These are phyloP conservation scores for Hypocrella siamensis DNA, from an alignment of 2,329 filamentous ascomycete genomes.

Conservation along the genomic window DNA sequence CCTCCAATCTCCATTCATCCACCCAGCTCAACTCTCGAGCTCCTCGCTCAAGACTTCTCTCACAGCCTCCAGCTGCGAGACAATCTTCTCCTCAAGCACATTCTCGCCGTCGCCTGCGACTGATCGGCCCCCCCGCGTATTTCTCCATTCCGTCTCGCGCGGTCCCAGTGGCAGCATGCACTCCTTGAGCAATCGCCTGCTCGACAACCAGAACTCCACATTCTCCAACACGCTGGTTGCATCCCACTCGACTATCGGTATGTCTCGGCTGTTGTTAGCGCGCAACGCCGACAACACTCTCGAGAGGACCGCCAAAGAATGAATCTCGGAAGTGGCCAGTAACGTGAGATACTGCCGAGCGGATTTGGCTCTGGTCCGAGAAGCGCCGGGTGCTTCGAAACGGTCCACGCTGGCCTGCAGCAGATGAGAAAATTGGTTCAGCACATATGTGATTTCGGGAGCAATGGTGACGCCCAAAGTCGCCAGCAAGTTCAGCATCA, in stretches of 20 bases:
- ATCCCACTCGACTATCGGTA: conserved; percentile 65
- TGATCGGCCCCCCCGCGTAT: conserved; percentile 20
- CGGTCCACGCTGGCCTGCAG: conserved; percentile 56
- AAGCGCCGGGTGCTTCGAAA: conserved; percentile 46
- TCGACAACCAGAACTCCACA: conserved; percentile 65
- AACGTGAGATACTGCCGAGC: conserved; percentile 55
- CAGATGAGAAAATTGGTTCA: conserved; percentile 78
- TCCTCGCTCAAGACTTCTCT: conserved; percentile 38
- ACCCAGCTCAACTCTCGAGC: conserved; percentile 21
- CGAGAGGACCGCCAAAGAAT: conserved; percentile 62
- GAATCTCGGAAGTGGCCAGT: conserved; percentile 58
- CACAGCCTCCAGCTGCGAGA: conserved; percentile 50
- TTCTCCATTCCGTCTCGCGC: conserved; percentile 51
- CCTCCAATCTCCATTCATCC: too few species aligned
- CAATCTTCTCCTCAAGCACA: conserved; percentile 59
- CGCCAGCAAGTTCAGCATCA: conserved; percentile 76
- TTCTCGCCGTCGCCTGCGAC: conserved; percentile 34
- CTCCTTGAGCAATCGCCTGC: conserved; percentile 52
- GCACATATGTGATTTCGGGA: conserved; percentile 68
- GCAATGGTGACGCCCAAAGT: conserved; percentile 70
- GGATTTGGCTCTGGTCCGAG: conserved; percentile 31
- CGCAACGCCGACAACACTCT: conserved; percentile 54
- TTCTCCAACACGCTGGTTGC: conserved; percentile 58
- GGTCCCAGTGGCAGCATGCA: conserved; percentile 58
- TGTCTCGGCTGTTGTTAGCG: conserved; percentile 51